These are phyloP conservation scores for Myriosclerotinia curreyana DNA, from an alignment of 2,329 filamentous ascomycete genomes.

Conservation along the genomic window DNA sequence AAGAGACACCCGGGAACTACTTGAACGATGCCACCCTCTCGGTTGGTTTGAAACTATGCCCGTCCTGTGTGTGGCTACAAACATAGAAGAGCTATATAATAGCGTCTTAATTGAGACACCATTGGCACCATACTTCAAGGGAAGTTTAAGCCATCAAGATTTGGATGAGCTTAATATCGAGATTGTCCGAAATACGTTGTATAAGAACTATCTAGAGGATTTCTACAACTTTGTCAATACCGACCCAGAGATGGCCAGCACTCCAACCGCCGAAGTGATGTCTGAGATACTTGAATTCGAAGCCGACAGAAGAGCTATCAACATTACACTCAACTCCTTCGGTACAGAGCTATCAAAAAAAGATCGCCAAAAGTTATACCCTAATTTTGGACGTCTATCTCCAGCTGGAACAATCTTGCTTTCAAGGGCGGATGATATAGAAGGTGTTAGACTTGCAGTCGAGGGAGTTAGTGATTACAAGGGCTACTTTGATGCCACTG, in stretches of 20 bases:
- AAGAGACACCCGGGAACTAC: constrained; percentile 88
- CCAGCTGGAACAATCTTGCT: constrained; percentile 95
- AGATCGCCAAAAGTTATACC: constrained; percentile 95
- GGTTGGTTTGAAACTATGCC: constrained; percentile 99
- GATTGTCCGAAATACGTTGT: constrained; percentile 96
- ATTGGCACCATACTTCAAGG: constrained; percentile 95
- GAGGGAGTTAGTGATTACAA: constrained; percentile 94
- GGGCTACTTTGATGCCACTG: constrained; percentile 90
- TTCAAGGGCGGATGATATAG: constrained; percentile 88
- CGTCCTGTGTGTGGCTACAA: constrained; percentile 94
- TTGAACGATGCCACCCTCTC: constrained; percentile 93
- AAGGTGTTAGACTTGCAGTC: constrained; percentile 88
- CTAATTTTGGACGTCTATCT: constrained; percentile 83
- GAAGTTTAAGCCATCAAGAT: constrained; percentile 91
- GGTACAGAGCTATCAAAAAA: constrained; percentile 92
- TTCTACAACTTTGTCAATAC: constrained; percentile 94
- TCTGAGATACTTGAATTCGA: constrained; percentile 94
- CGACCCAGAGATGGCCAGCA: constrained; percentile 79
- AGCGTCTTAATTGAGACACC: constrained; percentile 96
- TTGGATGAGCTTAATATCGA: constrained; percentile 99
- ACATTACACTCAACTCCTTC: constrained; percentile 98
- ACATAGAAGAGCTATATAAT: constrained; percentile 98
- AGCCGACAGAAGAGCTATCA: constrained; percentile 93
- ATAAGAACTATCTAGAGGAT: constrained; percentile 99
- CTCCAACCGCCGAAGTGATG: constrained; percentile 93